Evolutionary conservation across 75 land plant genomes (phyloP), one percentile per base, ranked within the genome.

Genomic region (Adiantum capillusveneris): DNA sequence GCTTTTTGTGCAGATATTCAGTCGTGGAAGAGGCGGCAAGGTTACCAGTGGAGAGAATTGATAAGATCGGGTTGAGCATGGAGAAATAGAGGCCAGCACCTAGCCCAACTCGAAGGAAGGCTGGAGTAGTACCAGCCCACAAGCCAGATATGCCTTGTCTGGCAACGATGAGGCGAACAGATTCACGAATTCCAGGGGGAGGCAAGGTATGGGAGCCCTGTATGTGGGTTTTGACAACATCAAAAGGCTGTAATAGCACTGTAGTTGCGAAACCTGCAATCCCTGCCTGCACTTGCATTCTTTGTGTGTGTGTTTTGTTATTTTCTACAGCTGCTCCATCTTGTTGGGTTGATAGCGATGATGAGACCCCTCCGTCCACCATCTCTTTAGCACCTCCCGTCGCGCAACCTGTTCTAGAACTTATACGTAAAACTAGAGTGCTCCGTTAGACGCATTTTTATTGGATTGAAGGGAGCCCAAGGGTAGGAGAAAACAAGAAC

Each of bases 31-130:
- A 31, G 1, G 62, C 62, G 13, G 39, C 36, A 37, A 46, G 59
- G 1, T 61, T 20, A 12, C 56, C 26, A n/a, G 57, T 41, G 39
- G 59, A 58, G 22, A 69, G 63, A 6, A 46, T 37, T 25, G 56
- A 44, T 11, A 69, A 51, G 37, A 69, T 31, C 0, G 71, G 71
- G 21, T 64, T 64, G 13, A 69, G 65, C 6, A 69, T 62, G 2
- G 71, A 54, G 57, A 69, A 69, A 45, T 69, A 69, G 25, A 69
- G 58, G 0, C 71, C 71, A 11, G 71, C 71, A 1, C 71, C 71
- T 1, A 69, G 13, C 29, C 71, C 65, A 11, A 69, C 71, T 1
- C 71, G 44, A 0, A 69, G 24, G 27, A 59, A 60, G 9, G 71
- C 71, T 6, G 71, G 71, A 9, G 55, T 59, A 2, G 71, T 69